Conservation (phyloP, 139 green algal genomes). For the Tetradesmus lagerheimii region DNA sequence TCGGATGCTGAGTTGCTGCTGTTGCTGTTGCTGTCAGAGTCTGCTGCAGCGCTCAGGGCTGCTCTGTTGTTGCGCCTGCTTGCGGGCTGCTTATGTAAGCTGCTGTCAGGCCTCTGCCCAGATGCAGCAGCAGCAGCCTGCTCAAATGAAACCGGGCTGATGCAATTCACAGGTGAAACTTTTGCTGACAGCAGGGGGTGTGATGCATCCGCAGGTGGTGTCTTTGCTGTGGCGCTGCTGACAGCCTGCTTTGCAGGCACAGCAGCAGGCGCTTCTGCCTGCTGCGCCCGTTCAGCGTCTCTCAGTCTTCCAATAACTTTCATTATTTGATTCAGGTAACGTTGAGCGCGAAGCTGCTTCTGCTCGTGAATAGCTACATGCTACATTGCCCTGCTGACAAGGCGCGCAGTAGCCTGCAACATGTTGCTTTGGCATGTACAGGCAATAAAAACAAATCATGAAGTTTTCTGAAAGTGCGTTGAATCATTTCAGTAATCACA, state of each 20-base stretch:
- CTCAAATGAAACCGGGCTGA: not conserved
- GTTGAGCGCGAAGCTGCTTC: not conserved
- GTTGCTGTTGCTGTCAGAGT: not conserved
- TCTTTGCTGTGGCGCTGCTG: not conserved
- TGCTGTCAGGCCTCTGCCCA: not conserved
- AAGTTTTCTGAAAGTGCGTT: too few species aligned
- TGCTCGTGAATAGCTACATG: not conserved
- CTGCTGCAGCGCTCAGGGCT: not conserved
- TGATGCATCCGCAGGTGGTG: not conserved
- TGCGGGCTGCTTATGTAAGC: not conserved
- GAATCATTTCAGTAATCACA: too few species aligned
- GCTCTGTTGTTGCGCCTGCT: not conserved
- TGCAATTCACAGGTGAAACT: not conserved
- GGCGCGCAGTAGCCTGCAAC: too few species aligned
- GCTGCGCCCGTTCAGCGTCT: not conserved
- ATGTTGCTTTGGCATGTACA: not conserved
- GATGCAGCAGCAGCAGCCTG: too few species aligned
- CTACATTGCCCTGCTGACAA: not conserved
- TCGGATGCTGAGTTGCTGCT: not conserved
- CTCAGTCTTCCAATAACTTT: not conserved
- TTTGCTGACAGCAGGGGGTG: not conserved
- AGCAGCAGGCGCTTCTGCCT: not conserved
- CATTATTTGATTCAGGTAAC: not conserved
- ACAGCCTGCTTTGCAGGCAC: not conserved
- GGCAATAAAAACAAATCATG: not conserved